Evolutionary conservation across 2,329 filamentous ascomycete genomes (phyloP).

Genomic region (Zymoseptoria crescenta): DNA sequence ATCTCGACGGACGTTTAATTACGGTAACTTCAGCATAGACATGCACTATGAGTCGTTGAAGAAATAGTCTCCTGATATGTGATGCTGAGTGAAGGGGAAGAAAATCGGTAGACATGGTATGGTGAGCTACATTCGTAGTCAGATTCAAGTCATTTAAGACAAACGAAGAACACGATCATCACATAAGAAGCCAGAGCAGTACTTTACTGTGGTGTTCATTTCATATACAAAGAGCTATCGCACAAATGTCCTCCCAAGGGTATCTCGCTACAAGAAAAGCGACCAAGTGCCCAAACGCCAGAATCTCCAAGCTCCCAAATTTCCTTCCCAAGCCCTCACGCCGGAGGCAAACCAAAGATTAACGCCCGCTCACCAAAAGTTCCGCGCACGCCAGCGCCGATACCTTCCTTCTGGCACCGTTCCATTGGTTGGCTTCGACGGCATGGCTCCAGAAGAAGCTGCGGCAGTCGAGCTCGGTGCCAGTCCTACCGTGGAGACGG

Average conservation of each 20-base stretch:
- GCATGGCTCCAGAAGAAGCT: neutral
- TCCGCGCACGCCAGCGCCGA: neutral
- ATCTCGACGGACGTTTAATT: no score
- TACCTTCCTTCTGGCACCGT: neutral
- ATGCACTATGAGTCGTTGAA: no score
- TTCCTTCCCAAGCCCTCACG: neutral
- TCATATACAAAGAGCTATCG: neutral
- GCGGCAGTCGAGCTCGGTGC: neutral
- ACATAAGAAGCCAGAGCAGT: neutral
- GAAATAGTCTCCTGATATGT: no score
- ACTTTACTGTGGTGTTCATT: neutral
- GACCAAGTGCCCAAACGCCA: no score
- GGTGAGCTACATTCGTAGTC: no score
- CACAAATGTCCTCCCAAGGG: neutral
- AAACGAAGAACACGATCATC: neutral
- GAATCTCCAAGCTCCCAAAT: no score
- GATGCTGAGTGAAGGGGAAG: no score
- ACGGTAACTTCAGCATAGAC: no score
- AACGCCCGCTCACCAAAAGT: neutral
- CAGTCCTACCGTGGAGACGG: constrained; percentile 3
- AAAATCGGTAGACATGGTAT: no score
- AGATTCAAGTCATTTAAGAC: no score
- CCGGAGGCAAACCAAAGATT: no score
- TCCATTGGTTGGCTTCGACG: neutral
- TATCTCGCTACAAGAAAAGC: neutral